Conservation (phyloP, 441 rosid genomes). For the Croton setiger region DNA sequence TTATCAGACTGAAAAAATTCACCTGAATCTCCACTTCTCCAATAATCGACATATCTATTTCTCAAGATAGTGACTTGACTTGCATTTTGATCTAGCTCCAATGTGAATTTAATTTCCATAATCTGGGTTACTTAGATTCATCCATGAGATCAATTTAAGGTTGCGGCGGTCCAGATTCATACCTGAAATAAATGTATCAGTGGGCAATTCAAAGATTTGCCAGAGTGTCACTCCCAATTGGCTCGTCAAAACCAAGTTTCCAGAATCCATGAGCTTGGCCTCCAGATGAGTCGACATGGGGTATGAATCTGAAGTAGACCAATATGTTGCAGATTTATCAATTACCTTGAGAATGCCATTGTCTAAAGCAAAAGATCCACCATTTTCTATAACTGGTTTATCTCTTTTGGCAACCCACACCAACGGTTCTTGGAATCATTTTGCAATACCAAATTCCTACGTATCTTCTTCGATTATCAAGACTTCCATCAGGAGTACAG, state of each 20-base stretch:
- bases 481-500: conserved; percentile 21
- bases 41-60: conserved; percentile 6
- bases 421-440: conserved; percentile 16
- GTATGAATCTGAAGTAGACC: conserved; percentile 9
- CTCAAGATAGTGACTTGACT: conserved; percentile 17
- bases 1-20: conserved; percentile 21
- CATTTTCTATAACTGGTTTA: conserved; percentile 11
- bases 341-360: conserved; percentile 22
- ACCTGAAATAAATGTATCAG: conserved; percentile 42
- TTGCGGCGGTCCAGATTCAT: conserved; percentile 21
- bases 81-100: conserved; percentile 18
- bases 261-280: conserved; percentile 30
- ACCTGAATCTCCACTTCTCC: conserved; percentile 32
- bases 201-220: conserved; percentile 38
- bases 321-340: not conserved
- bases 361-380: conserved; percentile 7
- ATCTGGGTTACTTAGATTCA: conserved; percentile 19
- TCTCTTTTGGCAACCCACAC: conserved; percentile 43
- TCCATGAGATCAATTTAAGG: conserved; percentile 29
- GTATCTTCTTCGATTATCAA: conserved; percentile 23
- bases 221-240: conserved; percentile 8
- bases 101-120: conserved; percentile 25
- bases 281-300: not conserved
- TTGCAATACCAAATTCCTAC: conserved; percentile 37
- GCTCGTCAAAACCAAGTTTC: conserved; percentile 31